Percentiles rank a stretch among this genome's conserved stretches.
phyloP scores from a whole-genome alignment of 306 rosid species.

The Inga leiocalycina region DNA sequence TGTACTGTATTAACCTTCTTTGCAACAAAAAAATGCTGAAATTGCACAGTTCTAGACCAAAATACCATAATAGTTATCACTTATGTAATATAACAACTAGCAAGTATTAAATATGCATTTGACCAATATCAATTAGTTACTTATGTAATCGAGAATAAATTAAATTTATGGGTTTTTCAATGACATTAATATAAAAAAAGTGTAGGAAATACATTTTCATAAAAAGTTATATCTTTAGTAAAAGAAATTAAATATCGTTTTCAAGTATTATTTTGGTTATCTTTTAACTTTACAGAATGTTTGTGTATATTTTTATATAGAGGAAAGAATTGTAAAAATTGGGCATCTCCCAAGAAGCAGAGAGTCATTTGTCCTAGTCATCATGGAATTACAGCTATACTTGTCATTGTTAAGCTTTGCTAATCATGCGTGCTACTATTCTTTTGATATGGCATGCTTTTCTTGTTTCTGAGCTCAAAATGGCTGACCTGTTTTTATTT shows the following conservation, averaged over 20 bases:
- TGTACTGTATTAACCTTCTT: not conserved
- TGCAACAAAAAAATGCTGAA: not conserved
- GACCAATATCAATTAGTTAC: not conserved
- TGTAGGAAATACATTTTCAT: not conserved
- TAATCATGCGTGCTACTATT: conserved; percentile 11
- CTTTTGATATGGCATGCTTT: conserved; percentile 21
- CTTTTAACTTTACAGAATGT: not conserved
- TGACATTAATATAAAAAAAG: not conserved
- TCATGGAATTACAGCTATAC: not conserved
- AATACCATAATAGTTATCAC: not conserved
- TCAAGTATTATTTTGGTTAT: not conserved
- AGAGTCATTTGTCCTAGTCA: not conserved
- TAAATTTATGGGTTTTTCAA: not conserved
- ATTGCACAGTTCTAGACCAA: not conserved
- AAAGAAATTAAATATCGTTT: not conserved
- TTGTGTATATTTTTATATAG: not conserved
- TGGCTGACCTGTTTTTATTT: conserved; percentile 31
- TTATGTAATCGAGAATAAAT: not conserved
- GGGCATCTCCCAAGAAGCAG: not conserved
- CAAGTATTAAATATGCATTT: not conserved
- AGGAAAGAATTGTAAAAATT: not conserved
- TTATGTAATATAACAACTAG: not conserved
- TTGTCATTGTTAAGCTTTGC: conserved; percentile 16
- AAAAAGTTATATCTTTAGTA: not conserved
- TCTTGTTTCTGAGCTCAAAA: conserved; percentile 19